Evolutionary conservation across 2,329 filamentous ascomycete species (phyloP).

Genomic region (Apiospora koreana): DNA sequence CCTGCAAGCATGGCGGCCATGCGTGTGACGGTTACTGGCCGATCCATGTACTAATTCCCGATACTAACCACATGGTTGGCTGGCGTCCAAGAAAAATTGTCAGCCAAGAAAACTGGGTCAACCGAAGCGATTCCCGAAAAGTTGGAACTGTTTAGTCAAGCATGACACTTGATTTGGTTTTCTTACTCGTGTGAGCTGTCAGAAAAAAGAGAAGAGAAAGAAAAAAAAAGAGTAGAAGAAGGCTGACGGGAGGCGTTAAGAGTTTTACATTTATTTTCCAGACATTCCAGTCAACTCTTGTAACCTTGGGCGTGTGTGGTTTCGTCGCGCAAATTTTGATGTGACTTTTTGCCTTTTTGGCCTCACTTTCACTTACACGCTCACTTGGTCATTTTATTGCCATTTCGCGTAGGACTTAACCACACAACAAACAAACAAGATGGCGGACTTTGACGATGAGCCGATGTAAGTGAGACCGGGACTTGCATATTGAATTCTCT

Average conservation of each 20-base stretch:
- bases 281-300: neutral
- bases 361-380: neutral
- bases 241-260: neutral
- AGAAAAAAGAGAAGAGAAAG: neutral
- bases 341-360: neutral
- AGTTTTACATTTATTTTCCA: neutral
- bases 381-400: neutral
- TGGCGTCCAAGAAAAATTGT: slow-evolving; percentile 3
- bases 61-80: neutral
- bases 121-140: neutral
- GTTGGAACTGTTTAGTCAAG: slow-evolving; percentile 6
- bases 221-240: neutral
- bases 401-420: neutral
- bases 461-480: slow-evolving; percentile 42
- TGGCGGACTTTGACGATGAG: slow-evolving; percentile 45
- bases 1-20: neutral
- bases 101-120: slow-evolving; percentile 5
- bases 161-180: neutral
- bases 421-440: slow-evolving; percentile 13
- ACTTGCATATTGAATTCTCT: neutral
- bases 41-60: neutral
- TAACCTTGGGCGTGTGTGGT: neutral
- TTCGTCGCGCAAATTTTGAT: neutral
- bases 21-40: neutral
- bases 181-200: neutral